Base-by-base conservation (phyloP, 441 rosid species). In the Daphne laureola region DNA sequence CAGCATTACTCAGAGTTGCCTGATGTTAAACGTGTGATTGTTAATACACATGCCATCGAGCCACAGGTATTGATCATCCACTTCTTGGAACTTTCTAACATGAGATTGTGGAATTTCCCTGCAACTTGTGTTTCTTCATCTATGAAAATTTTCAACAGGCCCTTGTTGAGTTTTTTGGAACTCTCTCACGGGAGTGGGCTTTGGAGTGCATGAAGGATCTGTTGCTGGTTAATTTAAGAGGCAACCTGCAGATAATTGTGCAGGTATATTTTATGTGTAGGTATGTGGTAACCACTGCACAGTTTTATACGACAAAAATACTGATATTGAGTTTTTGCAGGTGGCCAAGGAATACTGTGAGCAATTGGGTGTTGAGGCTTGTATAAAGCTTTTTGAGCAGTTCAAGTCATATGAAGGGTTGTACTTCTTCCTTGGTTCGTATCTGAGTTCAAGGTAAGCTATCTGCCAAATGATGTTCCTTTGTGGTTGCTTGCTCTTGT, bases 151-250 rank as follows among this genome's bases (percentile, higher is more conserved):
- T 51, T 66, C 55, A 71, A 40, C 80, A 92, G 98, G 81, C 97
- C 2, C 94, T 92, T 55, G 97, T 92, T 17, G 98, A 89, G 73
- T 92, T 89, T 65, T 86, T 92, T 45, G 97, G 97, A n/a, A 89
- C 94, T 65, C 91, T 92, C 51, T 92, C 98, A 43, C 75, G 81
- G 49, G 98, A 92, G 43, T 92, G 97, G 98, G 97, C 92, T 57
- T 70, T 92, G 77, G 98, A 92, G 69, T 88, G 98, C 78, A 92
- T 92, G 96, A 92, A 86, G 73, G 98, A 92, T 63, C 95, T 92
- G 49, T 67, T 88, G 54, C 66, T 88, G 58, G 95, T 86, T 65
- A 86, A 92, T 68, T 68, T 79, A 43, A 75, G 98, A 46, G 96
- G 82, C 73, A 91, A 88, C 61, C 86, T 91, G 62, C 98, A 91